Evolutionary conservation across 805 yeast species (phyloP), one percentile per base, ranked within the genome.

Genomic region (Alloascoidea africana): DNA sequence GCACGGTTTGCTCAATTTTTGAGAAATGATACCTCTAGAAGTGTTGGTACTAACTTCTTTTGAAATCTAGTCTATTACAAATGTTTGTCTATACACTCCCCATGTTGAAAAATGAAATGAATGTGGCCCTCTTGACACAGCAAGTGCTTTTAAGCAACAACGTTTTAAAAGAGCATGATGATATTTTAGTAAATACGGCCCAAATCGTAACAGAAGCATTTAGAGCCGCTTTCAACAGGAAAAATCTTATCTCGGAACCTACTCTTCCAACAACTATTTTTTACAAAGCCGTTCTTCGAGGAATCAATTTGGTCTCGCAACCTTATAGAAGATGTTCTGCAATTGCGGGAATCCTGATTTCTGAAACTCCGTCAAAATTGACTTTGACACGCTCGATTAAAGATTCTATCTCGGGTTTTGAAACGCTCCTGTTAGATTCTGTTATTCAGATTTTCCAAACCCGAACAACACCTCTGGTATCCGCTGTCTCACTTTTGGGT

Each of bases 211-310:
- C 44, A 3, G 52, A 50, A 14, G 52, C 47, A 3, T 34, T 51
- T 34, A 34, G 46, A 35, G 40, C 49, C 3, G 47, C 54, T 5
- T 40, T 41, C 2, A 33, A 35, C 2, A 32, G 54, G 18, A 50
- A 50, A 35, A 32, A 35, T 4, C 36, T 35, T 1, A 43, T 50
- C 30, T 42, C 52, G 1, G 45, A 47, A 33, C 54, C 54, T 17
- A 45, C 53, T 4, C 38, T 50, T 13, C 33, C 39, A 6, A 42
- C 41, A 6, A 38, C 39, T 5, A 41, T 34, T 2, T 50, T 52
- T 51, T 27, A 39, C 1, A 37, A 37, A 8, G 23, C 18, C 5
- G 33, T 49, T 3, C 14, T 46, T 14, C 15, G 23, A 4, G 42
- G 38, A 39, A 3, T 16, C 36, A 14, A 34, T 35, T 4, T 34